Evolutionary conservation across 1,284 basidiomycete genomes (phyloP).

Genomic region (Trametes hirsuta): DNA sequence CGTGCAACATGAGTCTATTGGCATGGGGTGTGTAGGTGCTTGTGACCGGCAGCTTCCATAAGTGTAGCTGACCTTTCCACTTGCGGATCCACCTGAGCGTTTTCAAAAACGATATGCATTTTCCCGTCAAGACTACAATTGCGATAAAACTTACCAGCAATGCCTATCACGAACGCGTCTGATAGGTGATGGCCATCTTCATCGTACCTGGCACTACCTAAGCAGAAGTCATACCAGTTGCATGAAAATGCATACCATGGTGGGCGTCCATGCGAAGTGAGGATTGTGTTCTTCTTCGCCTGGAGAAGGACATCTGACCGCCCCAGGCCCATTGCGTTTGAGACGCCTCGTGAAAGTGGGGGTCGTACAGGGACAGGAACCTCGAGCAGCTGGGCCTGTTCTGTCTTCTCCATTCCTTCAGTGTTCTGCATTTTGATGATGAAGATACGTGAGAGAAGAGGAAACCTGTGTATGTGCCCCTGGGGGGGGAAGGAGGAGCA

Average conservation of each 20-base stretch:
- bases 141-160: slow-evolving; percentile 70
- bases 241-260: slow-evolving; percentile 62
- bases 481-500: background rate
- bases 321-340: slow-evolving; percentile 16
- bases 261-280: slow-evolving; percentile 82
- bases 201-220: slow-evolving; percentile 59
- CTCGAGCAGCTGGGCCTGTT: slow-evolving; percentile 14
- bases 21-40: slow-evolving; percentile 15
- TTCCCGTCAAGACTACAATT: background rate
- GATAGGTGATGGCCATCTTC: slow-evolving; percentile 69
- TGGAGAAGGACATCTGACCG: slow-evolving; percentile 29
- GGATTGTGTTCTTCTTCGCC: slow-evolving; percentile 73
- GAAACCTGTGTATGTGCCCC: background rate
- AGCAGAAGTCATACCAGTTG: background rate
- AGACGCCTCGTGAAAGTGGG: slow-evolving; percentile 22
- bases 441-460: background rate
- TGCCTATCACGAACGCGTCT: slow-evolving; percentile 90
- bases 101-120: background rate
- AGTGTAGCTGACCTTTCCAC: slow-evolving; percentile 76
- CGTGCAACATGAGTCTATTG: slow-evolving; percentile 87
- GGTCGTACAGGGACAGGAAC: slow-evolving; percentile 5
- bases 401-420: background rate
- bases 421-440: background rate
- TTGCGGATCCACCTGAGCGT: slow-evolving; percentile 82
- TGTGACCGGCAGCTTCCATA: slow-evolving; percentile 2